These are phyloP conservation scores for Scenedesmus sp. DNA, from an alignment of 163 green algal species.

Conservation along the genomic window DNA sequence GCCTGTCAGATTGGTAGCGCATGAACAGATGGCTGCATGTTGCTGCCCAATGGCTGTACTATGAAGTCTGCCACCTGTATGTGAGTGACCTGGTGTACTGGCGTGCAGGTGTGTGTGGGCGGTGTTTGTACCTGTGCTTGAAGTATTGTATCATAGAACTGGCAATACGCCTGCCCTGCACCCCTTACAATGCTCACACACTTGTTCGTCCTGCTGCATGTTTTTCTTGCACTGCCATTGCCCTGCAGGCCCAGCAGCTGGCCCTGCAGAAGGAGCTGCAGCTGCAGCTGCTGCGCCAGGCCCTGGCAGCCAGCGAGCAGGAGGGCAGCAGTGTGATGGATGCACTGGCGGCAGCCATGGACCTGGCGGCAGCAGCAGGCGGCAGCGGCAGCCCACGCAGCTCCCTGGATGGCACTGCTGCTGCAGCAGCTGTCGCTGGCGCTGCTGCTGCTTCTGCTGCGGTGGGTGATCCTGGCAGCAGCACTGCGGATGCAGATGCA, in stretches of 20 bases:
- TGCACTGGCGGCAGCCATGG: constrained; percentile 23
- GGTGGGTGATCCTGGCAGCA: not conserved
- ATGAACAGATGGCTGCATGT: too few species aligned
- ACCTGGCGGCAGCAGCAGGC: constrained; percentile 22
- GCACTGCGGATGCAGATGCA: constrained; percentile 26
- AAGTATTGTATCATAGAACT: too few species aligned
- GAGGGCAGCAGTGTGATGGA: constrained; percentile 42
- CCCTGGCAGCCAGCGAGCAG: constrained; percentile 13
- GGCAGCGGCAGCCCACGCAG: not conserved
- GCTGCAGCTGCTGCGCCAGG: constrained; percentile 38
- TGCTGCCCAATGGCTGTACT: too few species aligned
- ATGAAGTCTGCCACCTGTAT: too few species aligned
- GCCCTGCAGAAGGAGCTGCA: constrained; percentile 31
- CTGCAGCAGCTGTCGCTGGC: constrained; percentile 9
- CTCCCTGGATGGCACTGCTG: constrained; percentile 15
- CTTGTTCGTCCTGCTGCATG: not conserved
- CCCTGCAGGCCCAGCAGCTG: constrained; percentile 13
- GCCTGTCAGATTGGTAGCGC: too few species aligned
- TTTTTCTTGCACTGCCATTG: not conserved
- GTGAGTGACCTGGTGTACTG: too few species aligned
- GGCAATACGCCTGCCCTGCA: not conserved
- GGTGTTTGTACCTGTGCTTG: too few species aligned
- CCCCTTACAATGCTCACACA: not conserved
- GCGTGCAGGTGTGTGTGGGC: too few species aligned
- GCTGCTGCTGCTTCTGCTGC: not conserved